A percentile compares a stretch with the other conserved stretches of the same genome.
These are phyloP conservation scores for Diddensiella caesifluorescens DNA, from an alignment of 805 yeast genomes.

Conservation along the genomic window DNA sequence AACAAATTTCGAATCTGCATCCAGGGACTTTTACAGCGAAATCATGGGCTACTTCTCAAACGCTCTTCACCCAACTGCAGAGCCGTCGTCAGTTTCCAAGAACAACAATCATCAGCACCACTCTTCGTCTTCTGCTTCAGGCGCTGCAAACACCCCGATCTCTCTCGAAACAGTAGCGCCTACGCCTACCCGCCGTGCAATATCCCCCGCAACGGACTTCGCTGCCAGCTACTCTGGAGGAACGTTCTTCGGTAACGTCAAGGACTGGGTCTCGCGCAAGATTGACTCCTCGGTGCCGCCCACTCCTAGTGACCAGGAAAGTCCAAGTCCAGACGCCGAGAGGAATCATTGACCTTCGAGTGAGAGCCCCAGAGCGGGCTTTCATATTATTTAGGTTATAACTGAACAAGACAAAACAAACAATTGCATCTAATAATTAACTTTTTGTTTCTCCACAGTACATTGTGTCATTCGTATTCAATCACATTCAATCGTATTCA, in stretches of 20 bases:
- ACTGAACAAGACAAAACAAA: no score
- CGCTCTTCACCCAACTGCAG: conserved; percentile 4
- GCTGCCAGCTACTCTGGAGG: conserved; percentile 56
- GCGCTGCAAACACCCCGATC: conserved; percentile 21
- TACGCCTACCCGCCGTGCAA: conserved; percentile 13
- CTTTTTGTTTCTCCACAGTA: no score
- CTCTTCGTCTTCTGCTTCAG: no score
- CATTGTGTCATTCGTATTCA: no score
- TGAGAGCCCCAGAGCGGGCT: no score
- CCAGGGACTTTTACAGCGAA: conserved; percentile 79
- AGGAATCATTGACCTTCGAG: no score
- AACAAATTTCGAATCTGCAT: conserved; percentile 58
- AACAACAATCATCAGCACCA: conserved; percentile 8
- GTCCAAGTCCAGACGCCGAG: conserved; percentile 8
- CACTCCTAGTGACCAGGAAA: conserved; percentile 15
- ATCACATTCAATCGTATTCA: no score
- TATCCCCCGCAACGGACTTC: conserved; percentile 59
- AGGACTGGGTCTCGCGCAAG: conserved; percentile 31
- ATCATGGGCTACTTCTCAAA: conserved; percentile 37
- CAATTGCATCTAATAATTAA: no score
- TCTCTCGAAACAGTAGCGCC: no score
- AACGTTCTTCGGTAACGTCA: conserved; percentile 28
- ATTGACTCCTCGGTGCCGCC: conserved; percentile 18
- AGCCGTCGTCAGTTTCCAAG: conserved; percentile 3
- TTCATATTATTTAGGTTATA: no score